Evolutionary conservation across 306 rosid genomes (phyloP).

Genomic region (Sesbania bispinosa): DNA sequence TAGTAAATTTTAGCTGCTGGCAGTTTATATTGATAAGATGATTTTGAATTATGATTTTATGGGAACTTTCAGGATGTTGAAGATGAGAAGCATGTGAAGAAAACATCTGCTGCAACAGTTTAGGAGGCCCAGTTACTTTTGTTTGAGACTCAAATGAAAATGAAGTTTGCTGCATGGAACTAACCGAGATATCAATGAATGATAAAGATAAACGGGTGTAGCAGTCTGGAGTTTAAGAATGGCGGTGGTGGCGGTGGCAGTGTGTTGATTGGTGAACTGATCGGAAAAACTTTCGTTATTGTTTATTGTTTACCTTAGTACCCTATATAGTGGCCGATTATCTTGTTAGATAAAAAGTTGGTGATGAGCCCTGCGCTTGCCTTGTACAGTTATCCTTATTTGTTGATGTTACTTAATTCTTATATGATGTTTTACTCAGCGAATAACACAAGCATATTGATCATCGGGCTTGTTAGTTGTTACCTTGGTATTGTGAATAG

Average conservation of each 20-base stretch:
- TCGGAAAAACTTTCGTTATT: conserved; percentile 11
- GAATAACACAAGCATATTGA: background rate
- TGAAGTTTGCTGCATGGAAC: conserved; percentile 27
- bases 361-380: conserved; percentile 21
- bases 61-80: conserved; percentile 75
- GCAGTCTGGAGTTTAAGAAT: conserved; percentile 18
- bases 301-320: conserved; percentile 36
- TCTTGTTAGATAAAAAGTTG: background rate
- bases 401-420: conserved; percentile 34
- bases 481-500: too few species aligned
- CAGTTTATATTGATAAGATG: background rate
- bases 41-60: conserved; percentile 5
- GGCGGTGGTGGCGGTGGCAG: conserved; percentile 22
- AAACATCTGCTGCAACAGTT: conserved; percentile 31
- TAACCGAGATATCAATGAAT: background rate
- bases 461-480: background rate
- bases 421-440: conserved; percentile 8
- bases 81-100: conserved; percentile 62
- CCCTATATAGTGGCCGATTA: conserved; percentile 21
- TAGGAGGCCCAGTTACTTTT: conserved; percentile 19
- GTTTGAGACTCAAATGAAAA: conserved; percentile 19
- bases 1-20: background rate
- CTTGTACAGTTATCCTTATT: conserved; percentile 51
- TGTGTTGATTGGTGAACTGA: conserved; percentile 33
- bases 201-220: conserved; percentile 13